Percentiles rank a stretch among this genome's conserved stretches.
phyloP scores from a whole-genome alignment of 2,329 filamentous ascomycete genomes.

The Aureobasidium sp. region DNA sequence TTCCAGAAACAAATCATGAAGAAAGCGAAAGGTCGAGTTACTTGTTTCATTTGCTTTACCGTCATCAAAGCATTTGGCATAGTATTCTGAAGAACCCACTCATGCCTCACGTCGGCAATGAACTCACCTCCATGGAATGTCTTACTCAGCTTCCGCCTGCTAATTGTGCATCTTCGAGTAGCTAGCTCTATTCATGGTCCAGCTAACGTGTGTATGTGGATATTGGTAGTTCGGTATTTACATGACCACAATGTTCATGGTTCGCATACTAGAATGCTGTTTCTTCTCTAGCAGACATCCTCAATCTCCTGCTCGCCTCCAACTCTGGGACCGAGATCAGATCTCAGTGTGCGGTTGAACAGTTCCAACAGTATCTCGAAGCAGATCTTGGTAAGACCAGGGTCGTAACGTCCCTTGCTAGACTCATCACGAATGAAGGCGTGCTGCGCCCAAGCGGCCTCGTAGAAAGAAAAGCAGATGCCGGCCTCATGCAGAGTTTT shows the following conservation, averaged over 20 bases:
- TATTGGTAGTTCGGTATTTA: background rate
- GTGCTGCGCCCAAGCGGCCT: constrained; percentile 89
- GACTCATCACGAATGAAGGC: constrained; percentile 91
- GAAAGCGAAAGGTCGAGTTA: background rate
- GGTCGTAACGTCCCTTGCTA: constrained; percentile 89
- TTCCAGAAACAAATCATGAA: background rate
- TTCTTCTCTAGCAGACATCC: constrained; percentile 26
- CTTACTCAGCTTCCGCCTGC: no score
- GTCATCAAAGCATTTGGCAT: no score
- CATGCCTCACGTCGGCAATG: no score
- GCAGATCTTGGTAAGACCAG: constrained; percentile 75
- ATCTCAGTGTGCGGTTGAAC: constrained; percentile 69
- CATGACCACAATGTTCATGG: no score
- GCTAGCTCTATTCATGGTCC: no score
- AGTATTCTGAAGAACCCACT: no score
- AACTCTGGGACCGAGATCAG: constrained; percentile 64
- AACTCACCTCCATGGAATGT: no score
- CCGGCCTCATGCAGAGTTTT: constrained; percentile 70
- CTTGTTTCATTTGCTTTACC: background rate
- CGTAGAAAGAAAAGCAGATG: constrained; percentile 71
- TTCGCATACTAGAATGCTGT: no score
- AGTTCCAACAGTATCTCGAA: constrained; percentile 85
- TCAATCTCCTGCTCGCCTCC: constrained; percentile 36
- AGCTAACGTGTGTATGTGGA: background rate
- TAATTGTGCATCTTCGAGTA: no score